Evolutionary conservation across 75 land plant species (phyloP), one percentile per base, ranked within the genome.

Genomic region (Pinus tabuliformis): DNA sequence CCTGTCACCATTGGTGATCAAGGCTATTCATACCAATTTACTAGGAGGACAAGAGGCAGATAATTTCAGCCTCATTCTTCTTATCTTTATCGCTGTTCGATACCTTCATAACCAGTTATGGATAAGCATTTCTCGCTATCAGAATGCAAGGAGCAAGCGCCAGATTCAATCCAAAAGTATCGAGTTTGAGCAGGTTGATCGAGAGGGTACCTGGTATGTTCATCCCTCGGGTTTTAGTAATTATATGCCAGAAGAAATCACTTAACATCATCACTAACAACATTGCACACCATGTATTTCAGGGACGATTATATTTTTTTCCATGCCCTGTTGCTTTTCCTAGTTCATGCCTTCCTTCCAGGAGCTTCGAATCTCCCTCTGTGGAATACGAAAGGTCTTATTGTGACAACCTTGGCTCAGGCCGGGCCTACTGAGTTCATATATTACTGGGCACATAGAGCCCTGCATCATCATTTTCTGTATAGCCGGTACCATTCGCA

Each of bases 391-490:
- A 83, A 81, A 21, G 99, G 99, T 0, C 70, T 84, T 7, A 11
- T 88, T 5, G 20, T 89, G 0, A 74, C 80, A 18, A 30, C 72
- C 18, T 62, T 96, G 4, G 58, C 82, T 2, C 99, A 96, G 49
- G 57, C 78, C 24, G 95, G 97, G 16, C 97, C 95, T 0, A 86
- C 89, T 5, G 99, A 96, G 82, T 92, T 90, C 60, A 14, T 94
- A 30, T 96, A 96, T 76, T 96, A 96, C 78, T 96, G 97, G 99
- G 54, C 80, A 5, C 99, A 96, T 74, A 86, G 97, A 28, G 95
- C 95, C 8, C 73, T 96, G 52, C 99, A 96, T 77, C 97, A 96
- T 77, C 97, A 92, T 64, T 91, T 36, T 42, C 87, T 96, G 60
- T 96, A 85, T 78, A 74, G 84, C 57, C 83, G 89, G 24, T 96